A percentile compares a stretch with the other conserved stretches of the same genome.
phyloP scores from a whole-genome alignment of 768 basidiomycete species.

The Glaciozyma antarctica region DNA sequence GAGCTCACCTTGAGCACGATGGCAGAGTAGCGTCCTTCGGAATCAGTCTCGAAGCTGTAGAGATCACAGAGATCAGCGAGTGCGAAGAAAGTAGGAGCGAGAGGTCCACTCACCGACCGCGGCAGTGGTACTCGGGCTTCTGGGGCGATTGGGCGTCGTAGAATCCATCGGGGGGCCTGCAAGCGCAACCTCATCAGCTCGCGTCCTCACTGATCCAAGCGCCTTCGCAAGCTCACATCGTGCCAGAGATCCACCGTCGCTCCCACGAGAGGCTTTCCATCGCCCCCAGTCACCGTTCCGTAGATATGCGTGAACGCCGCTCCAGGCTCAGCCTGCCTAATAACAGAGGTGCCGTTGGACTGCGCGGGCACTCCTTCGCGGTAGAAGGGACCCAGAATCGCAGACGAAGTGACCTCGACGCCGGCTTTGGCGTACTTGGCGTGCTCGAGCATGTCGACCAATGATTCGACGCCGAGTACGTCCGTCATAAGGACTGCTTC shows the following conservation, averaged over 20 bases:
- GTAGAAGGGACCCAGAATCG: slow-evolving; percentile 36
- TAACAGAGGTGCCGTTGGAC: slow-evolving; percentile 30
- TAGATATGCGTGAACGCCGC: slow-evolving; percentile 23
- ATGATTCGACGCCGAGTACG: slow-evolving; percentile 34
- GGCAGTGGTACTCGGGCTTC: slow-evolving; percentile 35
- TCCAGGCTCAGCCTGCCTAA: slow-evolving; percentile 27
- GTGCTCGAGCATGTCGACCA: slow-evolving; percentile 31
- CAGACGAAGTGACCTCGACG: slow-evolving; percentile 20
- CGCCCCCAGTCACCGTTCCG: slow-evolving; percentile 14
- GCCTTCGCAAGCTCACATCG: slow-evolving; percentile 11
- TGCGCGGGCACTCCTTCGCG: slow-evolving; percentile 23
- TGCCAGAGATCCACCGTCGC: slow-evolving; percentile 34
- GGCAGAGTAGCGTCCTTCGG: slow-evolving; percentile 29
- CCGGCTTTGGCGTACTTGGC: slow-evolving; percentile 11
- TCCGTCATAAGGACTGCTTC: slow-evolving; percentile 35
- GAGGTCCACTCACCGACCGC: slow-evolving; percentile 20
- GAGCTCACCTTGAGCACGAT: slow-evolving; percentile 22
- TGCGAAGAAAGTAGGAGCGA: too few relatives aligned
- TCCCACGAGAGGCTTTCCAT: slow-evolving; percentile 33
- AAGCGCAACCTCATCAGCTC: not conserved
- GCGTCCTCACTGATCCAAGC: not conserved
- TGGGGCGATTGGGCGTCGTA: slow-evolving; percentile 35
- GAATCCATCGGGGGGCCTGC: slow-evolving; percentile 28
- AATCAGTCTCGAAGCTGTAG: slow-evolving; percentile 31
- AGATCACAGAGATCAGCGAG: too few relatives aligned